Evolutionary conservation across 1,139 yeast species (phyloP), one percentile per base, ranked within the genome.

Genomic region (Entelexis sorbosivorans): DNA sequence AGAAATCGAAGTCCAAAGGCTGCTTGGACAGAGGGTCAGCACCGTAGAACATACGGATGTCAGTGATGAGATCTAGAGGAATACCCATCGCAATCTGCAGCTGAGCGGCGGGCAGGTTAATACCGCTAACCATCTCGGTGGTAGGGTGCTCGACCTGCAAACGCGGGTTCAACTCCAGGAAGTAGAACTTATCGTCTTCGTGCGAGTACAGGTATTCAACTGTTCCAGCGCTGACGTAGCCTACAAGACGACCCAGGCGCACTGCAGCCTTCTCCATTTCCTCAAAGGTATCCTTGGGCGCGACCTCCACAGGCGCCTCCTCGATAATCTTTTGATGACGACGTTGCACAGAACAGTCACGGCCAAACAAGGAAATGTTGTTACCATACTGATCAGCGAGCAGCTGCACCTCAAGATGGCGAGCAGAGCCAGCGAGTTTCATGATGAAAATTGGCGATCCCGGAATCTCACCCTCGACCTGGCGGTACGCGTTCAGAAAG

Each of bases 111-210:
- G 98, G 98, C 66, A 91, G 76, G 67, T 91, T 91, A 51, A 91
- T 97, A 59, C 98, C 98, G 28, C 95, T 83, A 52, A 87, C 98
- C 98, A 91, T 91, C 73, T 91, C 98, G 40, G 98, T 91, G 49
- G 98, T 91, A 63, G 98, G 98, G 75, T 91, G 98, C 76, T 91
- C 98, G 58, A 91, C 98, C 75, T 91, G 98, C 67, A 91, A 77
- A 76, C 98, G 84, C 63, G 98, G 98, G 69, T 91, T 91, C 66
- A 91, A 77, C 72, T 91, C 98, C 67, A 91, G 76, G 69, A 91
- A 91, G 75, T 88, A 91, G 68, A 89, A 91, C 68, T 89, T 88
- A 69, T 89, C 91, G 59, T 91, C 96, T 52, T 85, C 79, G 66
- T 88, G 91, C 20, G 96, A 87, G 68, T 91, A 91, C 63, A 91